These are phyloP conservation scores for Leishmania braziliensis DNA, from an alignment of 208 protist species.

Conservation along the genomic window DNA sequence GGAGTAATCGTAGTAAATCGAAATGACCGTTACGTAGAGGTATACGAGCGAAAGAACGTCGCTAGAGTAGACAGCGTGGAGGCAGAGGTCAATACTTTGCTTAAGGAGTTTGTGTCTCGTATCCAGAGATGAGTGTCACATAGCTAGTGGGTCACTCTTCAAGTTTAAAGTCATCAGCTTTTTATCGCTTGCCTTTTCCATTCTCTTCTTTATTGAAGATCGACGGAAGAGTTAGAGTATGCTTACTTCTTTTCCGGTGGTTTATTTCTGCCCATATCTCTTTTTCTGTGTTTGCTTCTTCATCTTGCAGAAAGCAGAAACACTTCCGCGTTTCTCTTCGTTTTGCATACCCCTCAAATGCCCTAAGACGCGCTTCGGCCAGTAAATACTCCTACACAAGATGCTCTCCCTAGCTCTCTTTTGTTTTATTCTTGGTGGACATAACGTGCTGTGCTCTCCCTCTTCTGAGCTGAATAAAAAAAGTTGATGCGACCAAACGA, in stretches of 20 bases:
- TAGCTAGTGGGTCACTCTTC: background rate
- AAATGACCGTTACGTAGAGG: slow-evolving; percentile 58
- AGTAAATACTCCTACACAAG: background rate
- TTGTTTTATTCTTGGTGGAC: background rate
- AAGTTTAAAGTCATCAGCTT: background rate
- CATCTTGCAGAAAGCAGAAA: background rate
- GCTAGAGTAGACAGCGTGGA: slow-evolving; percentile 38
- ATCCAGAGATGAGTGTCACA: background rate
- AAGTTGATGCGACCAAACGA: background rate
- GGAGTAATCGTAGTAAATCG: slow-evolving; percentile 65
- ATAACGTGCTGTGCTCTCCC: background rate
- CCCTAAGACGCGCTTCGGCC: background rate
- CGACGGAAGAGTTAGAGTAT: background rate
- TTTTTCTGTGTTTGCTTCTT: background rate
- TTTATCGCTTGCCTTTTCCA: background rate
- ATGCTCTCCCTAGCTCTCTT: background rate
- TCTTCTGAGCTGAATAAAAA: background rate
- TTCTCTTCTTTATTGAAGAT: slow-evolving; percentile 2
- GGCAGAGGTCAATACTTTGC: slow-evolving; percentile 38
- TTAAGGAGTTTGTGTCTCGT: slow-evolving; percentile 38
- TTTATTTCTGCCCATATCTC: background rate
- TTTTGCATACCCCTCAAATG: background rate
- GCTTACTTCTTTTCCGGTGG: background rate
- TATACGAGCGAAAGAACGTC: slow-evolving; percentile 60
- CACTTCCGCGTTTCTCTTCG: background rate